Evolutionary conservation across 176 grass and related monocot genomes (phyloP).

Genomic region (Ampelocalamus luodianensis): DNA sequence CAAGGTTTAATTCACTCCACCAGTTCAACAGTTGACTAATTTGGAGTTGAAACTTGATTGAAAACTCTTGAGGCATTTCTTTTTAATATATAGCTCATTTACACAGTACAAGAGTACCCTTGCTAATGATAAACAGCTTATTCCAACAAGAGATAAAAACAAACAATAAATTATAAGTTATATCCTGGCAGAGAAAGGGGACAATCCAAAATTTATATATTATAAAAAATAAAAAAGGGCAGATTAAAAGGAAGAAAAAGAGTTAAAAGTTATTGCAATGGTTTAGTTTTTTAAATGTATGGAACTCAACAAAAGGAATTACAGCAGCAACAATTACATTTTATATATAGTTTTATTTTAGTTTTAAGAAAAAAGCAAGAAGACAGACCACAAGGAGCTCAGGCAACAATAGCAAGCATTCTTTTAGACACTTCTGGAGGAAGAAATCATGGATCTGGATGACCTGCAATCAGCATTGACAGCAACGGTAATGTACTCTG

Average conservation of each 20-base stretch:
- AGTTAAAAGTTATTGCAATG: not conserved
- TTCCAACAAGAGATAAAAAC: not conserved
- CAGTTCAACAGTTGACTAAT: not conserved
- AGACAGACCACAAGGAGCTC: slow-evolving; percentile 75
- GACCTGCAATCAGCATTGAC: slow-evolving; percentile 69
- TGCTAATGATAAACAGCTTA: not conserved
- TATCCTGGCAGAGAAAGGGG: not conserved
- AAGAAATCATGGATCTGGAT: slow-evolving; percentile 96
- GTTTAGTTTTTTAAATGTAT: not conserved
- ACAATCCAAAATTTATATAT: not conserved
- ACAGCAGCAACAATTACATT: not conserved
- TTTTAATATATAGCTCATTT: not conserved
- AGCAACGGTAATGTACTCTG: slow-evolving; percentile 30
- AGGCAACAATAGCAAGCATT: slow-evolving; percentile 94
- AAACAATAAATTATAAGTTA: not conserved
- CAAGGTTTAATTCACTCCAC: not conserved
- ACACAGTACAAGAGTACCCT: not conserved
- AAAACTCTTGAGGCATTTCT: not conserved
- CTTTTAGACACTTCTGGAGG: slow-evolving; percentile 97
- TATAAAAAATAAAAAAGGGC: not conserved
- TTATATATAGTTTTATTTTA: slow-evolving; percentile 15
- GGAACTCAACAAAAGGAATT: not conserved
- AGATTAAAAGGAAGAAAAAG: slow-evolving; percentile 18
- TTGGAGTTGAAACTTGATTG: slow-evolving; percentile 8
- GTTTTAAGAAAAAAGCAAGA: slow-evolving; percentile 13